phyloP scores from a whole-genome alignment of 257 asterid species.

The Salvia miltiorrhiza region DNA sequence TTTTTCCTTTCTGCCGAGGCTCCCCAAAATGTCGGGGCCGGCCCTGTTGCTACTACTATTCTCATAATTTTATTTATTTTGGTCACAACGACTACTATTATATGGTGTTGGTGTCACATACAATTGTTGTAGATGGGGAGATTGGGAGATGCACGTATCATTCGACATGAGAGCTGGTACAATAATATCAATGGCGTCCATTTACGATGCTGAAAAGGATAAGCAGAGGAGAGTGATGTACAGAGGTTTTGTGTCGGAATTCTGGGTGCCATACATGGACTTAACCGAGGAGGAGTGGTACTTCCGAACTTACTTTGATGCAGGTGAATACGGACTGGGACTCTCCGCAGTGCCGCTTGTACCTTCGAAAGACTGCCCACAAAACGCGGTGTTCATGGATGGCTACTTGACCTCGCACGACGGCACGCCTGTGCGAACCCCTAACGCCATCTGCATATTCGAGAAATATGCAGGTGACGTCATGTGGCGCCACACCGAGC shows the following conservation, averaged over 20 bases:
- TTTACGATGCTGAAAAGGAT: slow-evolving; percentile 42
- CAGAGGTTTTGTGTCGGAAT: slow-evolving; percentile 68
- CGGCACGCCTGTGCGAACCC: slow-evolving; percentile 39
- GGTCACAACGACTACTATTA: no score
- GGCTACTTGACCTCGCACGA: slow-evolving; percentile 39
- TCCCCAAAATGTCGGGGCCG: no score
- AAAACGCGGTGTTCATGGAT: slow-evolving; percentile 50
- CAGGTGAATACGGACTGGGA: slow-evolving; percentile 66
- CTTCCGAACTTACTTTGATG: slow-evolving; percentile 57
- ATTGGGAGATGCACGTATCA: slow-evolving; percentile 60
- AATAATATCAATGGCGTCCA: slow-evolving; percentile 57
- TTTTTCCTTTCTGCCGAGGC: no score
- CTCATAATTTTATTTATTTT: no score
- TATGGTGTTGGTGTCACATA: no score
- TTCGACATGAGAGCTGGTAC: slow-evolving; percentile 75
- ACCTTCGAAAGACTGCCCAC: slow-evolving; percentile 63
- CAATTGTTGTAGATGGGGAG: slow-evolving; percentile 48
- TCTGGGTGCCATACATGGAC: slow-evolving; percentile 82
- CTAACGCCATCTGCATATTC: slow-evolving; percentile 52
- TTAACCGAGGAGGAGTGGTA: slow-evolving; percentile 68
- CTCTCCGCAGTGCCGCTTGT: slow-evolving; percentile 46
- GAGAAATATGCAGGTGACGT: slow-evolving; percentile 57
- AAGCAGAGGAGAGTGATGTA: slow-evolving; percentile 53
- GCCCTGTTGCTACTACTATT: no score
- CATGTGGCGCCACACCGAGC: slow-evolving; percentile 76